phyloP scores from a whole-genome alignment of 805 yeast species.

The Tetrapisispora taiwanensis region DNA sequence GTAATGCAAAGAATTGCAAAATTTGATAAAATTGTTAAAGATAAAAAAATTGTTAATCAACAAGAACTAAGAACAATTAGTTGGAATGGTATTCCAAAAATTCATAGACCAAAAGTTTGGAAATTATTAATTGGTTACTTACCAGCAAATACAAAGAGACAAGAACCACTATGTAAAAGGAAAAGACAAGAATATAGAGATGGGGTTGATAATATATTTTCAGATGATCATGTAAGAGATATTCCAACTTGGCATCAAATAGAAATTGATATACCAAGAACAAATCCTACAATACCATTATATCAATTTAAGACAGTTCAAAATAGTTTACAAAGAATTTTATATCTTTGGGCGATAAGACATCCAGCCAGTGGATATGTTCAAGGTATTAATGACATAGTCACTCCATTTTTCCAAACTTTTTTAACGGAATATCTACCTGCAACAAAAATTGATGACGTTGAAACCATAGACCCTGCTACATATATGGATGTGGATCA shows the following conservation, averaged over 20 bases:
- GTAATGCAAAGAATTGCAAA: constrained; percentile 51
- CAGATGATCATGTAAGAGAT: constrained; percentile 46
- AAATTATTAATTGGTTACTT: constrained; percentile 80
- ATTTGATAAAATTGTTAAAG: constrained; percentile 52
- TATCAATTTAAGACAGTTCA: constrained; percentile 67
- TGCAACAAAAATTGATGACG: constrained; percentile 32
- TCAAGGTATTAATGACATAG: constrained; percentile 91
- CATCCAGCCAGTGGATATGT: constrained; percentile 98
- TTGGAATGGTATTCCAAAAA: constrained; percentile 90
- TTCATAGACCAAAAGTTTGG: constrained; percentile 79
- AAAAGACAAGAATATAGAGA: constrained; percentile 80
- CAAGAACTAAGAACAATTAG: constrained; percentile 65
- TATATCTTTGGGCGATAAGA: constrained; percentile 89
- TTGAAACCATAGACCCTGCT: constrained; percentile 54
- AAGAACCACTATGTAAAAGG: constrained; percentile 56
- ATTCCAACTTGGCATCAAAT: constrained; percentile 91
- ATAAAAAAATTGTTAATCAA: constrained; percentile 48
- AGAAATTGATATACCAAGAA: constrained; percentile 86
- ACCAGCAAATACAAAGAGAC: constrained; percentile 74
- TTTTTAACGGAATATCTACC: constrained; percentile 59
- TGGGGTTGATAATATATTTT: constrained; percentile 58
- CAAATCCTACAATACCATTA: constrained; percentile 73
- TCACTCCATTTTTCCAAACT: constrained; percentile 86
- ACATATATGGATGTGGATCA: constrained; percentile 47
- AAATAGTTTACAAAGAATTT: constrained; percentile 63